Conservation (phyloP, 192 early-diverging fungal species). For the Coemansia reversa region DNA sequence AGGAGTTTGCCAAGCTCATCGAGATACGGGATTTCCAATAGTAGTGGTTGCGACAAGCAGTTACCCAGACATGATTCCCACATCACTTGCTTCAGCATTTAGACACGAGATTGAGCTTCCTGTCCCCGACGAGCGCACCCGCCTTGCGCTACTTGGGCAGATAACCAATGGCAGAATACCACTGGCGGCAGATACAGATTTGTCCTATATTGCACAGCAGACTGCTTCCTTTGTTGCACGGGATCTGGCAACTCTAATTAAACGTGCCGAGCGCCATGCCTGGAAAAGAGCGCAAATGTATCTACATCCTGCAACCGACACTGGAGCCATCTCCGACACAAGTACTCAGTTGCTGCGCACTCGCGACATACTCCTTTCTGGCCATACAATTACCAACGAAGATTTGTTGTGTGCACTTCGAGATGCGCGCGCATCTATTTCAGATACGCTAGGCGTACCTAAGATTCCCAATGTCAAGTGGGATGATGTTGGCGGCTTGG, state of each 20-base stretch:
- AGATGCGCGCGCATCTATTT: slow-evolving; percentile 76
- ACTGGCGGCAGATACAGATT: slow-evolving; percentile 75
- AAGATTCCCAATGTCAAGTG: slow-evolving; percentile 98
- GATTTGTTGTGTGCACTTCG: slow-evolving; percentile 82
- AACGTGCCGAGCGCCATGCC: slow-evolving; percentile 66
- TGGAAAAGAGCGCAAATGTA: slow-evolving; percentile 53
- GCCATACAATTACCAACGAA: slow-evolving; percentile 69
- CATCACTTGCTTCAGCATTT: slow-evolving; percentile 75
- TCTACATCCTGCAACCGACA: neutral
- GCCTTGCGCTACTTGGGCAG: slow-evolving; percentile 65
- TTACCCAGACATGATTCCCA: slow-evolving; percentile 79
- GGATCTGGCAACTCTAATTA: slow-evolving; percentile 78
- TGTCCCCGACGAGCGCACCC: slow-evolving; percentile 70
- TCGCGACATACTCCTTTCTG: slow-evolving; percentile 65
- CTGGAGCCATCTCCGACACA: neutral
- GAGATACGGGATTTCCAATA: slow-evolving; percentile 63
- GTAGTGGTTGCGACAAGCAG: slow-evolving; percentile 75
- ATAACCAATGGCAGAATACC: slow-evolving; percentile 47
- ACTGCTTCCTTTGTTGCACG: slow-evolving; percentile 89
- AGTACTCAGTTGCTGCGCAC: slow-evolving; percentile 9
- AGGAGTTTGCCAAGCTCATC: slow-evolving; percentile 22
- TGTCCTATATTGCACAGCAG: slow-evolving; percentile 77
- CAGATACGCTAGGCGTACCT: slow-evolving; percentile 92
- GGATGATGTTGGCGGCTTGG: slow-evolving; percentile 97
- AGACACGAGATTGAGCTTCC: slow-evolving; percentile 72